phyloP scores from a whole-genome alignment of 106 monocot species.

The Acorus calamus region DNA sequence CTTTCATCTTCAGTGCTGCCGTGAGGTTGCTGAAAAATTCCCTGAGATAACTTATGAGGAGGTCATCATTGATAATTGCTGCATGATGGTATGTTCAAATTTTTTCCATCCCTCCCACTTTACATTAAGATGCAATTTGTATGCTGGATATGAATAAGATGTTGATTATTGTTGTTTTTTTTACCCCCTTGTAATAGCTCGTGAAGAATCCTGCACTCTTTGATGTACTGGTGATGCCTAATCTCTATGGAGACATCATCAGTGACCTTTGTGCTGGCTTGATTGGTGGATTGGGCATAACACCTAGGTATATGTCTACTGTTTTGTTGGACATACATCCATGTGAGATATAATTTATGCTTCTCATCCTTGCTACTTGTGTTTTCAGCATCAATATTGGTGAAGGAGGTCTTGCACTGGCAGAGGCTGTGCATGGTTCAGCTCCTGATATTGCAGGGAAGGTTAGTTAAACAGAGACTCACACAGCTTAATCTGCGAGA shows the following conservation, averaged over 20 bases:
- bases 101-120: no score
- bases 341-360: no score
- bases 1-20: constrained; percentile 60
- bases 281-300: constrained; percentile 88
- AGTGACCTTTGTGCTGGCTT: constrained; percentile 97
- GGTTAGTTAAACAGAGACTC: constrained; percentile 16
- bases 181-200: constrained; percentile 30
- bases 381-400: constrained; percentile 81
- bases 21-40: constrained; percentile 89
- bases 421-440: constrained; percentile 95
- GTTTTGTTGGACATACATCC: no score
- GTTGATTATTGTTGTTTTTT: neutral
- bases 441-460: constrained; percentile 98
- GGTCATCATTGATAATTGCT: constrained; percentile 95
- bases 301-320: constrained; percentile 51
- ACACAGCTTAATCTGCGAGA: no score
- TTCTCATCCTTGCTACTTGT: neutral
- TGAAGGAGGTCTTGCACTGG: constrained; percentile 84
- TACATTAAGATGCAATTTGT: no score
- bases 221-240: constrained; percentile 96
- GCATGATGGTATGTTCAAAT: constrained; percentile 70
- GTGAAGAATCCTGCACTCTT: constrained; percentile 86
- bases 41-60: constrained; percentile 86
- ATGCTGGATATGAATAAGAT: no score
- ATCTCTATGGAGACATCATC: constrained; percentile 95